These are phyloP conservation scores for Malus hybrid DNA, from an alignment of 331 rosid genomes.

Conservation along the genomic window DNA sequence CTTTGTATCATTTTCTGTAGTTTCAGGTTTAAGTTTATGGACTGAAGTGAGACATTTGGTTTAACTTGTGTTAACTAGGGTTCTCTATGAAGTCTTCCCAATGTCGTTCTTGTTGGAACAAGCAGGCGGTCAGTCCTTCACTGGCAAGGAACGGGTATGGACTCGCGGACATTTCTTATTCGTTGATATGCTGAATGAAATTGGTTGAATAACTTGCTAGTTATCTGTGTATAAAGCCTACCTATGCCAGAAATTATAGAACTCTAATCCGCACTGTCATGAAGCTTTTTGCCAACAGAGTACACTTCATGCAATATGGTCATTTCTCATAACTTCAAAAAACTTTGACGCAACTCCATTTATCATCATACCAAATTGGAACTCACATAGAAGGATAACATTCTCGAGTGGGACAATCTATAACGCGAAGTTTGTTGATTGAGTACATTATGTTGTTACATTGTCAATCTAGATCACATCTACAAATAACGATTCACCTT, in stretches of 20 bases:
- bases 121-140: constrained; percentile 91
- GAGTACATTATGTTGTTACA: background rate
- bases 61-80: constrained; percentile 28
- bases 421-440: no score
- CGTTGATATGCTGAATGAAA: background rate
- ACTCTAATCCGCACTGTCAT: background rate
- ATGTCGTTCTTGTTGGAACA: constrained; percentile 91
- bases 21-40: background rate
- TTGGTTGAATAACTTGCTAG: background rate
- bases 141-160: constrained; percentile 71
- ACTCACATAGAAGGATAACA: no score
- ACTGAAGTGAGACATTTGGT: background rate
- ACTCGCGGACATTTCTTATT: background rate
- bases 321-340: background rate
- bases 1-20: background rate
- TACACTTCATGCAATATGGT: background rate
- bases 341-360: background rate
- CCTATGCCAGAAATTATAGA: background rate
- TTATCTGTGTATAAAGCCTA: no score
- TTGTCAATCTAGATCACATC: background rate
- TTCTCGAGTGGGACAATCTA: background rate
- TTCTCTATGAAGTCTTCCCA: constrained; percentile 88
- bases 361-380: background rate
- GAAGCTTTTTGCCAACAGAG: background rate
- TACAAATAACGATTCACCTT: background rate